phyloP scores from a whole-genome alignment of 2,329 filamentous ascomycete species.

The Fusarium austroafricanum region DNA sequence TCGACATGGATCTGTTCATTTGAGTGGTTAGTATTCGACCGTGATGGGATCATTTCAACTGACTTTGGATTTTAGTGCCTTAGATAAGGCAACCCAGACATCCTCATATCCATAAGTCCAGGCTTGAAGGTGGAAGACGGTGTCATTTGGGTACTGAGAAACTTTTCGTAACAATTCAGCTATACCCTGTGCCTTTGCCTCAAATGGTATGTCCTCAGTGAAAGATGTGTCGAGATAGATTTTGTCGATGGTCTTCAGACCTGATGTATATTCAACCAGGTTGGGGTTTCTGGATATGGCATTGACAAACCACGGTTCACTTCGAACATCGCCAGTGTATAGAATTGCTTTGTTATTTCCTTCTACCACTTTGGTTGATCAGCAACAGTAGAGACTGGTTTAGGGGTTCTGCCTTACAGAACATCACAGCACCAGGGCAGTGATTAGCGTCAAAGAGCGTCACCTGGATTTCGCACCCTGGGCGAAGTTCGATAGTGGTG shows the following conservation, averaged over 20 bases:
- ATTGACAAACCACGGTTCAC: slow-evolving; percentile 88
- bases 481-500: slow-evolving; percentile 78
- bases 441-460: slow-evolving; percentile 94
- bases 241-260: slow-evolving; percentile 76
- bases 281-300: slow-evolving; percentile 76
- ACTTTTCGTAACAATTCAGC: slow-evolving; percentile 78
- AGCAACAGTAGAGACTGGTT: not conserved
- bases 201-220: slow-evolving; percentile 59
- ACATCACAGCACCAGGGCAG: slow-evolving; percentile 91
- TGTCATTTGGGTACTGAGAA: slow-evolving; percentile 74
- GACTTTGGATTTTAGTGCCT: slow-evolving; percentile 73
- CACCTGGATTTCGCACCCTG: slow-evolving; percentile 76
- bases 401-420: slow-evolving; percentile 60
- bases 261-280: slow-evolving; percentile 78
- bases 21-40: not conserved
- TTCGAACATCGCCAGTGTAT: slow-evolving; percentile 90
- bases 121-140: slow-evolving; percentile 83
- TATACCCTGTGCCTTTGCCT: slow-evolving; percentile 79
- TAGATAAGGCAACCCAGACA: slow-evolving; percentile 85
- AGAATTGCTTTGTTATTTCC: slow-evolving; percentile 76
- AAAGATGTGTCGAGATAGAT: slow-evolving; percentile 94
- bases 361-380: slow-evolving; percentile 72
- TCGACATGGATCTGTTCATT: slow-evolving; percentile 79
- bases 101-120: slow-evolving; percentile 95
- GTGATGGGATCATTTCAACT: not conserved